Evolutionary conservation across 2,329 filamentous ascomycete species (phyloP).

Genomic region (Pseudogymnoascus sp.): DNA sequence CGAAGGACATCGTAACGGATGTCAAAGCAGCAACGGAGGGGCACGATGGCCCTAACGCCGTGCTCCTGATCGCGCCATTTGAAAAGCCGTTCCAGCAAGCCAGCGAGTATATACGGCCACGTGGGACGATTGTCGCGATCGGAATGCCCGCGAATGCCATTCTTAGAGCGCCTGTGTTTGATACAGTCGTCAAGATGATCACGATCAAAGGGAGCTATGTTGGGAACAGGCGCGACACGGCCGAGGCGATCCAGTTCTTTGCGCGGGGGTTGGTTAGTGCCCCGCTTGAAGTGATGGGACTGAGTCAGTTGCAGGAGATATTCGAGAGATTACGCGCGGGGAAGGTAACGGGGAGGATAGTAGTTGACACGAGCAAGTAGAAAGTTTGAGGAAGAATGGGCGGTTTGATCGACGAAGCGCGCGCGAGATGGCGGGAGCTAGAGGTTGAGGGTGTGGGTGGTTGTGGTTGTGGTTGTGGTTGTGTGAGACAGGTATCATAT

Average conservation of each 20-base stretch:
- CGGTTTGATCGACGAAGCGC: neutral
- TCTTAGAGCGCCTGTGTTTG: conserved; percentile 78
- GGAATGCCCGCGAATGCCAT: conserved; percentile 75
- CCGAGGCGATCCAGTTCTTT: conserved; percentile 89
- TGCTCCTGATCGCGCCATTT: conserved; percentile 73
- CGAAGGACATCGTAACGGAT: conserved; percentile 71
- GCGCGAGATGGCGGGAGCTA: neutral
- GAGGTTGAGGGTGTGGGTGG: no score
- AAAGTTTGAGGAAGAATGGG: neutral
- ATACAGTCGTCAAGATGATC: conserved; percentile 84
- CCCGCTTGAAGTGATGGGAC: conserved; percentile 76
- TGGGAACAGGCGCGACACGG: conserved; percentile 79
- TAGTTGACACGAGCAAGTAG: conserved; percentile 64
- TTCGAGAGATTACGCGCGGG: conserved; percentile 66
- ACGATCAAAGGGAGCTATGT: conserved; percentile 89
- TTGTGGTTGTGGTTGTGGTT: neutral
- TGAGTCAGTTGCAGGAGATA: conserved; percentile 72
- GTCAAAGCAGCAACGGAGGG: conserved; percentile 75
- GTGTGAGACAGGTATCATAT: neutral
- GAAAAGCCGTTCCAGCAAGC: conserved; percentile 97
- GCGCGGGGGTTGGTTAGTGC: conserved; percentile 73
- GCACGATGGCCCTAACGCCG: conserved; percentile 77
- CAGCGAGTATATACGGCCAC: conserved; percentile 68
- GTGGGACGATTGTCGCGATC: conserved; percentile 79
- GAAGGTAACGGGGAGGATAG: conserved; percentile 69